Evolutionary conservation across 257 asterid genomes (phyloP), one percentile per base, ranked within the genome.

Genomic region (Solanum virginianum): DNA sequence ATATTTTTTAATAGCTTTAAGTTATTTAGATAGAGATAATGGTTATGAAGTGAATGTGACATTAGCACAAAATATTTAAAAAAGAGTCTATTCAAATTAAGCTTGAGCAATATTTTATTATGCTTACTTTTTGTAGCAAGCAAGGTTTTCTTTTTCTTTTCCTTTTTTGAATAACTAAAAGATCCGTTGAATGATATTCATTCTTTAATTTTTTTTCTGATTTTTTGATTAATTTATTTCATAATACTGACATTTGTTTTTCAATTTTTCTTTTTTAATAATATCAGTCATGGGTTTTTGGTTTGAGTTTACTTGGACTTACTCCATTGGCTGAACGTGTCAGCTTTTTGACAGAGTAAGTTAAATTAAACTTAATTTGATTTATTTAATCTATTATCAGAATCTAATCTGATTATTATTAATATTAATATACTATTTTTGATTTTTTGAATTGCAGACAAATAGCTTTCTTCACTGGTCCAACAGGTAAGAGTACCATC

Each of bases 281-380:
- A 16, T 24, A 71, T 84, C 93, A 96, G 99, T 89, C 97, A 62
- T 96, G 97, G 97, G 92, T 96, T 36, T 96, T 96, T 81, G 97
- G 87, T n/a, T 85, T 95, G 94, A 96, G 99, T 85, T 91, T 95
- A 85, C 83, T 96, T 10, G 99, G 98, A 43, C 94, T 96, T 15
- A 89, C 92, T 3, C 99, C 99, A n/a, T 93, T 96, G 8, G 99
- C 99, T 1, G 99, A 96, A 87, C 89, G 99, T 63, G 87, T 96
- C 85, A 95, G 98, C 83, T 96, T 92, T 70, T 86, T 96, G 83
- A 96, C 99, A 17, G 99, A 96, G 99, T 96, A 88, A 91, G 98
- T 26, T 66, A 41, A 8, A 75, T 49, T 74, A 36, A 39, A 26
- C 9, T 26, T 47, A 17, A 51, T 62, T 72, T 57, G 14, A 70